Conservation (phyloP, 176 grass and related monocot genomes). For the maize (Zea mays) region Zm-B73-REFERENCE-NAM-5.0 NC_050099.1:240599001-240599500, state of each 20-base stretch:
- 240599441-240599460: no score
- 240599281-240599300: background rate
- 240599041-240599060: constrained; percentile 25
- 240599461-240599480: no score
- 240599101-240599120: background rate
- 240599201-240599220: background rate
- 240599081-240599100: background rate
- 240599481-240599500: no score
- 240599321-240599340: constrained; percentile 1
- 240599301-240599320: background rate
- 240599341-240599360: no score
- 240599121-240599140: background rate
- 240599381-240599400: no score
- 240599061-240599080: background rate
- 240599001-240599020: background rate
- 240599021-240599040: constrained; percentile 13
- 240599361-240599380: no score
- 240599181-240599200: background rate
- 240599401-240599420: no score
- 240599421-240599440: no score
- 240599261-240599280: background rate
- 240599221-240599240: background rate
- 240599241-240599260: background rate
- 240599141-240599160: background rate
- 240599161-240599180: background rate